phyloP scores from a whole-genome alignment of 2,329 filamentous ascomycete species.

The Pseudogymnoascus sp. region DNA sequence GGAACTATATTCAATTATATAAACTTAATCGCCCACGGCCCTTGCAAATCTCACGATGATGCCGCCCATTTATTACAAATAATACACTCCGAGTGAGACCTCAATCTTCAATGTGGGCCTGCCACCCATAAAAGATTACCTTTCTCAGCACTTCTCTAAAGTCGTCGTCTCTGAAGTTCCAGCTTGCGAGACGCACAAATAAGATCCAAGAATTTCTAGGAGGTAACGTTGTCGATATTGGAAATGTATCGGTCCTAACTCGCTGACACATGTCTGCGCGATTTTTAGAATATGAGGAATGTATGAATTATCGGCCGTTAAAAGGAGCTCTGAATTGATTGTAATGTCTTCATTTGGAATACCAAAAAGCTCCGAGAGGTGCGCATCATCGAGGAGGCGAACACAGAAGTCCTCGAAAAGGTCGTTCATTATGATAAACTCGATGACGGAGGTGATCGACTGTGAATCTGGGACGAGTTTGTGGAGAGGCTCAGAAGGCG shows the following conservation, averaged over 20 bases:
- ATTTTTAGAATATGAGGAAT: neutral
- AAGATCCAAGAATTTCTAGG: neutral
- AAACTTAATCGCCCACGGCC: too few species aligned
- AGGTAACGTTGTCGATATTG: neutral
- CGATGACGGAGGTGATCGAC: constrained; percentile 20
- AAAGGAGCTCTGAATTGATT: neutral
- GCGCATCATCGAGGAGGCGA: constrained; percentile 10
- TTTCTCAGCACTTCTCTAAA: neutral
- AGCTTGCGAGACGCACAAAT: neutral
- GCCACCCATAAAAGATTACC: constrained; percentile 38
- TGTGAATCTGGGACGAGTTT: constrained; percentile 16
- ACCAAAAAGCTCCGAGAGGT: neutral
- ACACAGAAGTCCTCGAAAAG: constrained; percentile 25
- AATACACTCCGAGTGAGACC: constrained; percentile 14
- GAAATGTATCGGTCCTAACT: neutral
- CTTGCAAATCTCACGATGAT: too few species aligned
- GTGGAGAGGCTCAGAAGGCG: constrained; percentile 3
- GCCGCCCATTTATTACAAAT: too few species aligned
- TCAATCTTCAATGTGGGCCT: constrained; percentile 14
- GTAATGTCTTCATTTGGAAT: neutral
- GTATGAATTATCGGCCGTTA: neutral
- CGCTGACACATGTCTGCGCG: neutral
- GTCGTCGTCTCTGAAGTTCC: neutral
- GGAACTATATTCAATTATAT: too few species aligned
- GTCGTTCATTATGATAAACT: constrained; percentile 21